A percentile compares a stretch with the other conserved stretches of the same genome.
Conservation (phyloP, 805 yeast species). For the Dipodascopsis tothii region DNA sequence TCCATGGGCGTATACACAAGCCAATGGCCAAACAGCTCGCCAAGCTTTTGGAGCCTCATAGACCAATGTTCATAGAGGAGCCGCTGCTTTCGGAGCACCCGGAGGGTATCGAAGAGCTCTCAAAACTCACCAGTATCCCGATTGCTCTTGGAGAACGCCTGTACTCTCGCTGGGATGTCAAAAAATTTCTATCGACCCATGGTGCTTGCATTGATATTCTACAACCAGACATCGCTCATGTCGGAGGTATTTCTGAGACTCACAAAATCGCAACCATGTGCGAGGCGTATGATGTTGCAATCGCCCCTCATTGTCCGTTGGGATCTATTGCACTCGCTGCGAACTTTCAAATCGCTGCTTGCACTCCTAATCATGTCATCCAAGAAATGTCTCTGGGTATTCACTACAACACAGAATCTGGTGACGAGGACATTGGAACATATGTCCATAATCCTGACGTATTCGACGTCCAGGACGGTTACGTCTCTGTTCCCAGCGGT, state of each 20-base stretch:
- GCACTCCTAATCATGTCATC: slow-evolving; percentile 20
- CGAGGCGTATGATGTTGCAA: slow-evolving; percentile 26
- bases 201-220: slow-evolving; percentile 23
- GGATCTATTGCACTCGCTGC: slow-evolving; percentile 28
- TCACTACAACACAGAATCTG: slow-evolving; percentile 24
- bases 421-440: slow-evolving; percentile 21
- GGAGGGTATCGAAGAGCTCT: slow-evolving; percentile 21
- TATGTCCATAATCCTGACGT: slow-evolving; percentile 21
- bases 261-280: slow-evolving; percentile 25
- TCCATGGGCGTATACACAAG: slow-evolving; percentile 27
- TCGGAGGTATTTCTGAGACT: slow-evolving; percentile 26
- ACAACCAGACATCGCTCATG: slow-evolving; percentile 26
- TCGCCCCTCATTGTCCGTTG: slow-evolving; percentile 27
- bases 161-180: slow-evolving; percentile 24
- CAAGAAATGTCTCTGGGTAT: slow-evolving; percentile 25
- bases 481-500: slow-evolving; percentile 16
- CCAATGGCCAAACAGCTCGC: slow-evolving; percentile 27
- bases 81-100: slow-evolving; percentile 25
- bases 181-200: slow-evolving; percentile 21
- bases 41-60: slow-evolving; percentile 20
- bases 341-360: slow-evolving; percentile 20
- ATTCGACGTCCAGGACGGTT: slow-evolving; percentile 23
- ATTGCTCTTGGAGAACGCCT: slow-evolving; percentile 26
- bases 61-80: slow-evolving; percentile 26
- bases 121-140: slow-evolving; percentile 22